phyloP scores from a whole-genome alignment of 352 stramenopile species.

The Phytophthora vignae region DNA sequence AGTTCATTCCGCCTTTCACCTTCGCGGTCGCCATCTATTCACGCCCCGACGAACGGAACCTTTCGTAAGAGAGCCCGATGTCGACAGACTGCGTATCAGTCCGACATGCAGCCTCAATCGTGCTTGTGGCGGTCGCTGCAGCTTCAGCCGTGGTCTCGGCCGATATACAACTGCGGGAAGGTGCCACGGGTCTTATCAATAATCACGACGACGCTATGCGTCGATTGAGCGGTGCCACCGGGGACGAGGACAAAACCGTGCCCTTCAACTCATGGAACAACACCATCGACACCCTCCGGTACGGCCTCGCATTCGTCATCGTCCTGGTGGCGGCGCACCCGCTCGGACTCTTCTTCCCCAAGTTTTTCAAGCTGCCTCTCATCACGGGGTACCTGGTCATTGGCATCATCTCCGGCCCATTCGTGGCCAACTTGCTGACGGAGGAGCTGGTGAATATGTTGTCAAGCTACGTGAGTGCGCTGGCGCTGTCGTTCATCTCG shows the following conservation, averaged over 20 bases:
- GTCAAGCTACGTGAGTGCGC: conserved; percentile 57
- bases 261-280: conserved; percentile 47
- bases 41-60: neutral
- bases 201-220: neutral
- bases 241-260: conserved; percentile 33
- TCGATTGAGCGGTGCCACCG: conserved; percentile 29
- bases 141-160: conserved; percentile 5
- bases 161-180: conserved; percentile 12
- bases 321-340: conserved; percentile 64
- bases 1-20: conserved; percentile 25
- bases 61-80: conserved; percentile 4
- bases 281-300: conserved; percentile 51
- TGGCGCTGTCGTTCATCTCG: conserved; percentile 78
- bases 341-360: conserved; percentile 66
- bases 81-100: neutral
- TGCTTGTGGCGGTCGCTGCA: neutral
- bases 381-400: conserved; percentile 76
- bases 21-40: neutral
- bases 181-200: neutral
- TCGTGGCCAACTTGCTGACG: conserved; percentile 59
- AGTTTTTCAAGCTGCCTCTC: conserved; percentile 61
- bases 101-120: neutral
- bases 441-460: conserved; percentile 51
- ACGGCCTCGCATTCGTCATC: conserved; percentile 62
- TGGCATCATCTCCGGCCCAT: conserved; percentile 63